Base-by-base conservation (phyloP, 176 grass and related monocot species). In the Oryza glumipatula region DNA sequence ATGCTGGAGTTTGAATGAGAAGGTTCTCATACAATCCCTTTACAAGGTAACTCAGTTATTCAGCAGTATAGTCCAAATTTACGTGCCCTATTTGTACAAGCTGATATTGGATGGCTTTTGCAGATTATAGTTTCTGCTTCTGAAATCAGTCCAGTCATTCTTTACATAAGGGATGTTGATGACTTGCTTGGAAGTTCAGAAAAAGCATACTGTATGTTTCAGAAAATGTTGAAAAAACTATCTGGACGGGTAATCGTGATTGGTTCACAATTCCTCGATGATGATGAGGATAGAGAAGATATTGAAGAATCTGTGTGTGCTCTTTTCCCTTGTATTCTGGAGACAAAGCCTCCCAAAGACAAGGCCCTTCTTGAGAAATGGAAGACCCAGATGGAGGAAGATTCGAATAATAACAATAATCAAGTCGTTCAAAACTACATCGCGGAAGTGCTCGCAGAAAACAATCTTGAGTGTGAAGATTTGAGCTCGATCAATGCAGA, bases 81-180 rank as follows among this genome's bases (percentile, higher is more conserved):
- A 30, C 2, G 2, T 80, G 45, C 22, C 3, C 12, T 76, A 48
- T 15, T 85, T 81, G 28, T 76, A 76, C 52, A 35, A 88, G 22
- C 51, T 88, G 21, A 89, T 85, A 67, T 44, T 76, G 21, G 10
- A 46, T 28, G 13, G 1, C 23, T 84, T 72, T 83, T 76, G 82
- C 85, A 98, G 93, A 80, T 92, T 45, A 76, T 94, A 51, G 70
- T 77, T 78, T 90, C 81, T 5, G 8, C 87, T 73, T 94, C 93
- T 49, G 76, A 89, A 86, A 79, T 14, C 68, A 87, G 70, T 58
- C 91, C 85, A 8, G 36, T 95, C 83, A 84, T 98, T 61, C 54
- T 98, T 75, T 98, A 98, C 65, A 88, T 98, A 88, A 89, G 88
- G 61, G 88, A 98, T 82, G 73, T 95, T 71, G 70, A 91, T 16